Evolutionary conservation across 2,329 filamentous ascomycete species (phyloP).

Genomic region (Hymenoscyphus linearis): DNA sequence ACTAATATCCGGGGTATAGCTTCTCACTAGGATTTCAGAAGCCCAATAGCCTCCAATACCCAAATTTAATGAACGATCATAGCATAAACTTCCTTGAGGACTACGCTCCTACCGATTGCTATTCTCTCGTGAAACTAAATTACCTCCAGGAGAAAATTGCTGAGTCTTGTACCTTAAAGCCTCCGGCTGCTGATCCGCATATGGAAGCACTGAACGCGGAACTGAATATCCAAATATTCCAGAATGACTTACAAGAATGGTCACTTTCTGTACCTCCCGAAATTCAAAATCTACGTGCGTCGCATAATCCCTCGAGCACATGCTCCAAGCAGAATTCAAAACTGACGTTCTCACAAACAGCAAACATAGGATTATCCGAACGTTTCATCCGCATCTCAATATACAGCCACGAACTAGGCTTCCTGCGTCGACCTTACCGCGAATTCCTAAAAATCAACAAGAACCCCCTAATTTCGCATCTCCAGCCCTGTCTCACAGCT

Average conservation of each 20-base stretch:
- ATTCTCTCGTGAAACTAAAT: slow-evolving; percentile 22
- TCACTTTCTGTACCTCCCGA: slow-evolving; percentile 8
- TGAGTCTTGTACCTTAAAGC: slow-evolving; percentile 6
- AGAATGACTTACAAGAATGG: slow-evolving; percentile 24
- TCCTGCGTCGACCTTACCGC: slow-evolving; percentile 22
- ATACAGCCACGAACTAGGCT: slow-evolving; percentile 25
- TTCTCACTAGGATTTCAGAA: slow-evolving; percentile 24
- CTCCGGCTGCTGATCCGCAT: slow-evolving; percentile 8
- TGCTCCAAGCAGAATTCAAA: not conserved
- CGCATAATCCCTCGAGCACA: not conserved
- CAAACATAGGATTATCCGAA: slow-evolving; percentile 16
- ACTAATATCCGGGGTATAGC: slow-evolving; percentile 9
- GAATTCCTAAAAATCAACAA: not conserved
- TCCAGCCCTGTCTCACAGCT: slow-evolving; percentile 16
- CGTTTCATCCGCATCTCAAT: slow-evolving; percentile 17
- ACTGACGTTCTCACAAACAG: slow-evolving; percentile 7
- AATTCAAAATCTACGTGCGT: slow-evolving; percentile 17
- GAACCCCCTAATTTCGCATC: slow-evolving; percentile 6
- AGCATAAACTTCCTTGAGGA: slow-evolving; percentile 15
- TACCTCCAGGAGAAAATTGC: slow-evolving; percentile 18
- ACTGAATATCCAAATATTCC: slow-evolving; percentile 24
- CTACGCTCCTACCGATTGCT: slow-evolving; percentile 12
- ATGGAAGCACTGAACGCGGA: slow-evolving; percentile 21
- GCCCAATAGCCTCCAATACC: slow-evolving; percentile 24
- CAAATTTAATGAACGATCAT: slow-evolving; percentile 19